Percentiles rank a stretch among this genome's conserved stretches.
These are phyloP conservation scores for Nidularia pulvinata DNA, from an alignment of 768 basidiomycete genomes.

Conservation along the genomic window DNA sequence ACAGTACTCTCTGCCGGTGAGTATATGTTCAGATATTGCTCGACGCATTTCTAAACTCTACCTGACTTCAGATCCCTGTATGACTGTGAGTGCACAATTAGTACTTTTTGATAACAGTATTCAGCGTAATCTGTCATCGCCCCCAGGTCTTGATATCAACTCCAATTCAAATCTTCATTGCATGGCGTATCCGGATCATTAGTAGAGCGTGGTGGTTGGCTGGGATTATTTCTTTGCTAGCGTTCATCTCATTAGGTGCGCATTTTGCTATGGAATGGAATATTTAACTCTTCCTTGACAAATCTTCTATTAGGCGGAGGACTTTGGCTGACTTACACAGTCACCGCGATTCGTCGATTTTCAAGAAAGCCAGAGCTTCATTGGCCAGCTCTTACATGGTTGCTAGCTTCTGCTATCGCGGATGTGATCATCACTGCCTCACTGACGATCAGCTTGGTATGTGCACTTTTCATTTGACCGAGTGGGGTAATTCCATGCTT, in stretches of 20 bases:
- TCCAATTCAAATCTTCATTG: conserved; percentile 38
- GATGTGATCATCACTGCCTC: conserved; percentile 46
- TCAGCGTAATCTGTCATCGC: neutral
- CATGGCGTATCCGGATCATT: conserved; percentile 33
- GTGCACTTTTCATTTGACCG: conserved; percentile 6
- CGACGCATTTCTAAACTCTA: neutral
- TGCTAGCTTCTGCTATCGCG: conserved; percentile 37
- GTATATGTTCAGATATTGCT: conserved; percentile 1
- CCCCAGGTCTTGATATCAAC: conserved; percentile 33
- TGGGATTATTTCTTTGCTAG: conserved; percentile 19
- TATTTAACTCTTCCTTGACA: no score
- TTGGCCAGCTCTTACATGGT: conserved; percentile 37
- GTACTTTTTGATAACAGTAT: neutral
- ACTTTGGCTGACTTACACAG: conserved; percentile 22
- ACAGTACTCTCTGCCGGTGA: conserved; percentile 28
- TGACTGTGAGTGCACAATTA: conserved; percentile 20
- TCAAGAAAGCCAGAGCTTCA: conserved; percentile 23
- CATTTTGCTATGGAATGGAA: neutral
- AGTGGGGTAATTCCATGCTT: neutral
- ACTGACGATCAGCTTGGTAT: conserved; percentile 40
- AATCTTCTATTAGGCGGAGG: conserved; percentile 21
- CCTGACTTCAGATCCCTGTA: conserved; percentile 21
- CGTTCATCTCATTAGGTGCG: conserved; percentile 27
- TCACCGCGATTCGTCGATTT: conserved; percentile 21
- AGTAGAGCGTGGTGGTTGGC: conserved; percentile 23